Percentiles rank a stretch among this genome's conserved stretches.
Conservation (phyloP, 345 rosid species). For the Camelina neglecta region DNA sequence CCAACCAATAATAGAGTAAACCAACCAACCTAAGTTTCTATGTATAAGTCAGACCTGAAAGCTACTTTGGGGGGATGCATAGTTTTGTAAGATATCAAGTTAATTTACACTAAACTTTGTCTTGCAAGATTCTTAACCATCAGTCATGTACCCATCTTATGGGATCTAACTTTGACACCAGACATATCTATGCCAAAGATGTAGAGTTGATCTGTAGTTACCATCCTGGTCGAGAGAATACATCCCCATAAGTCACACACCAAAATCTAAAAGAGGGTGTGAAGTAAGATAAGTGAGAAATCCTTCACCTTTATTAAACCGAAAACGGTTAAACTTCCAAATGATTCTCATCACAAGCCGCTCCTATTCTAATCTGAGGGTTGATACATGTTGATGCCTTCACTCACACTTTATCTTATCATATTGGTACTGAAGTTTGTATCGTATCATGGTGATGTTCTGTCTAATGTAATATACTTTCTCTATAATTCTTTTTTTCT, state of each 20-base stretch:
- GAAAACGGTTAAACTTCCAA: background rate
- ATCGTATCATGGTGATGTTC: background rate
- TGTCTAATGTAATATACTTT: background rate
- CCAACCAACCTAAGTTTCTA: background rate
- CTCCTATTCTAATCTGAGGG: conserved; percentile 6
- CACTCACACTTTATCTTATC: conserved; percentile 5
- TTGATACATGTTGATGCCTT: conserved; percentile 11
- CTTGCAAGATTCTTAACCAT: background rate
- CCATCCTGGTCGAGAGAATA: background rate
- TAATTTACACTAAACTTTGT: background rate
- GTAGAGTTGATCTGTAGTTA: background rate
- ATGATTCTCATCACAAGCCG: conserved; percentile 13
- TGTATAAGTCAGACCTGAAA: conserved; percentile 15
- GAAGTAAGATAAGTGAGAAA: conserved; percentile 22
- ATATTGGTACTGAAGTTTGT: conserved; percentile 3
- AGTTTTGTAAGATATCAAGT: conserved; percentile 16
- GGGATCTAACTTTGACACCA: background rate
- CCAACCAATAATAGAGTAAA: background rate
- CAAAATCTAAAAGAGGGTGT: background rate
- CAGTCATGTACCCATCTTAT: conserved; percentile 1
- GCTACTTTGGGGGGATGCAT: conserved; percentile 8
- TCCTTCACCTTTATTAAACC: conserved; percentile 15
- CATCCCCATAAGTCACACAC: conserved; percentile 8
- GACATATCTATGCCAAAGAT: background rate
- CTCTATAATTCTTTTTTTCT: background rate